Base-by-base conservation (phyloP, 1,284 basidiomycete genomes). In the Tylopilus sp. region DNA sequence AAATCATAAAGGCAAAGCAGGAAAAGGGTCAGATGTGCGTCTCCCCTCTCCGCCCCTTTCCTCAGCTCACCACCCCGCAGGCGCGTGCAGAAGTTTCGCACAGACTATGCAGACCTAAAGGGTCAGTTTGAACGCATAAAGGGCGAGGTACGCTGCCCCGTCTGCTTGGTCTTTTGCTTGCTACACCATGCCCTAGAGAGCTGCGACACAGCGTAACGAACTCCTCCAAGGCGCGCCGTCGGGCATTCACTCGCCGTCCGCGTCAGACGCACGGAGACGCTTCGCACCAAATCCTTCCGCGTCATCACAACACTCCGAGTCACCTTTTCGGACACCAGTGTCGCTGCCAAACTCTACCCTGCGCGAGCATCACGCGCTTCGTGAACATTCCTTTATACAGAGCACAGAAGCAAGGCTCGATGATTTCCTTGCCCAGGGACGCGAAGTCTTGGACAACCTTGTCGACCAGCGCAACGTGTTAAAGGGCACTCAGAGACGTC, bases 1-100 rank as follows among this genome's bases (percentile, higher is more conserved):
- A 98, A 71, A 92, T 97, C 65, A 90, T 96, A 49, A 92, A 92
- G 61, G 86, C 90, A 37, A 96, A 96, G 73, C 85, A 93, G 69
- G 94, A 96, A 76, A 98, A 98, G 74, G 95, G 94, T 0, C 80
- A 90, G 68, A 88, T 90, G 92, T 94, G 66, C 65, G 84, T 74
- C 17, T 17, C n/a, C 26, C 22, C 0, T 40, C 17, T 41, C 22
- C 28, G 9, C 42, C 19, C 44, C 17, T 26, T 5, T 41, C 20
- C 36, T 22, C 47, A 1, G 33, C 56, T 61, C 35, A 56, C 37
- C 43, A 25, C 43, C 33, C 54, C 26, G 13, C 59, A 92, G 90
- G 81, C 88, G 90, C 31, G 85, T 91, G 4, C 86, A 90, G 69
- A 92, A 91, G 70, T 92, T 92, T 63, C 79, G 88, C 28, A 66